phyloP scores from a whole-genome alignment of 2,329 filamentous ascomycete genomes.

The Calonectria pseudoturangicola region DNA sequence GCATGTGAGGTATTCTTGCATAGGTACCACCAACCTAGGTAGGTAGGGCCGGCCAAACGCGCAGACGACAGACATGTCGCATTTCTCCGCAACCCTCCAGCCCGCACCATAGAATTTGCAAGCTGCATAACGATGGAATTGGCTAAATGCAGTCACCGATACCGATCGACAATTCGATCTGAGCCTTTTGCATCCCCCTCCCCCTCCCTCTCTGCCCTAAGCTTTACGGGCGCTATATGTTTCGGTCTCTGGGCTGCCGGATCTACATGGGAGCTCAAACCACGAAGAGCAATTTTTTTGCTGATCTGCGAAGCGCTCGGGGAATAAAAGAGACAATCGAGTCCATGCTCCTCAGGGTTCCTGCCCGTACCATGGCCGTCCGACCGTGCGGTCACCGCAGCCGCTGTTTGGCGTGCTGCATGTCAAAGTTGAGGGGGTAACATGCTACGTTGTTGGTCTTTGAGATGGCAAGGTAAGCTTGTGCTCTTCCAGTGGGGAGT shows the following conservation, averaged over 20 bases:
- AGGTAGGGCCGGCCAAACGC: not conserved
- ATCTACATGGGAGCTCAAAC: constrained; percentile 10
- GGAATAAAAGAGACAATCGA: constrained; percentile 1
- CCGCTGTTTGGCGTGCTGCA: not conserved
- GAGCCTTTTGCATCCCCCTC: not conserved
- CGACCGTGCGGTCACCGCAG: not conserved
- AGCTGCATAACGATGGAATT: constrained; percentile 4
- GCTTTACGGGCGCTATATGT: not conserved
- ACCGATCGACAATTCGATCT: constrained; percentile 11
- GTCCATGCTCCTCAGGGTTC: not conserved
- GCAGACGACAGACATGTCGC: constrained; percentile 3
- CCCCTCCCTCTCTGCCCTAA: not conserved
- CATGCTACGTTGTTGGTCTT: no score
- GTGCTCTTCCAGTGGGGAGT: not conserved
- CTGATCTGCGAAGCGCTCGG: constrained; percentile 4
- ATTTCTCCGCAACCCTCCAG: constrained; percentile 9
- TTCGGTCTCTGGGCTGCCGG: constrained; percentile 9
- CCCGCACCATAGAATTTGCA: constrained; percentile 16
- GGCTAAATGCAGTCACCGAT: not conserved
- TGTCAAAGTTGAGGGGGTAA: not conserved
- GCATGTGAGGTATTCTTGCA: not conserved
- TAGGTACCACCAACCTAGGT: not conserved
- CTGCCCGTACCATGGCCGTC: not conserved
- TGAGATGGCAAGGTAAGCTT: not conserved
- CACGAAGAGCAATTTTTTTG: constrained; percentile 7